Base-by-base conservation (phyloP, 2,329 filamentous ascomycete genomes). In the Juglanconis sp. region DNA sequence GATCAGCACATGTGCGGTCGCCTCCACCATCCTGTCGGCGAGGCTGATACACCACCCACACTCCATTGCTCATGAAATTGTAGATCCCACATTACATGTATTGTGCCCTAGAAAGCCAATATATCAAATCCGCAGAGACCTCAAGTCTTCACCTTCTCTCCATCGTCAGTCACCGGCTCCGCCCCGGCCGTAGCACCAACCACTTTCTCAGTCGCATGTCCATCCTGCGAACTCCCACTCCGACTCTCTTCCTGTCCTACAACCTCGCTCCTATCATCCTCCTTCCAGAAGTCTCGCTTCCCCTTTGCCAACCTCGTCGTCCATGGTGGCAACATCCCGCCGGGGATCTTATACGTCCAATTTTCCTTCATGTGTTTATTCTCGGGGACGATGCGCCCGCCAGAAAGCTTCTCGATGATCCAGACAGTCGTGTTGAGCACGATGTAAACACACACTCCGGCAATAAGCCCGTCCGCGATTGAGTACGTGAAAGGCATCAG, bases 401-500 rank as follows among this genome's bases (percentile, higher is more conserved):
- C 79, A 0, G 86, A 88, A 3, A 76, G 75, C 70, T 85, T 81
- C 72, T 89, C 86, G 66, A 96, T 74, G 52, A 89, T 60, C 84
- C 84, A 93, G 11, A 91, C 86, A 11, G 81, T 69, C 0, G 80
- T 84, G 75, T 96, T 96, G 74, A 96, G 82, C 64, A 89, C 70
- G 49, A 88, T 87, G 74, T 96, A 96, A 44, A 85, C 86, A 68
- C 88, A 80, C 68, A 96, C 89, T 56, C 91, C 90, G 1, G 84
- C 90, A 67, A 96, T 96, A 15, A 96, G 80, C 52, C 92, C 92
- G 69, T 96, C 90, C 11, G 92, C 90, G 69, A 96, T 95, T 46
- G 87, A 91, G 78, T 95, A 96, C 1, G 90, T 92, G 75, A 96
- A 95, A 0, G 92, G 91, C 92, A 96, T 96, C 63, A 93, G 77